Evolutionary conservation across 2,329 filamentous ascomycete genomes (phyloP), one percentile per base, ranked within the genome.

Genomic region (Alternaria tenuissima): DNA sequence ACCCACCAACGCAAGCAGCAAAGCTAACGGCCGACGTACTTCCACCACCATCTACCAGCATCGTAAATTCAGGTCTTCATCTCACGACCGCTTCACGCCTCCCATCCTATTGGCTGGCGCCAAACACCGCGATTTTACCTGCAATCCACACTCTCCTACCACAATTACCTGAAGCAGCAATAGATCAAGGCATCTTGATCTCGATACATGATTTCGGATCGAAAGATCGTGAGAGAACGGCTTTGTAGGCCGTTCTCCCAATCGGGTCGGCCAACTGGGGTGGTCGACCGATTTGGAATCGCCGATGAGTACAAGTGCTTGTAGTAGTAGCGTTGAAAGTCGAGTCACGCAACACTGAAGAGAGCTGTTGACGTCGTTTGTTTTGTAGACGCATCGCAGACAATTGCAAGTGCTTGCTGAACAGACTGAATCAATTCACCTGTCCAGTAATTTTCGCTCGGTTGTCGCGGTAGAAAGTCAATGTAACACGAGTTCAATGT

Each of bases 291-390:
- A 24, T 49, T 20, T n/a, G 32, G 20, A 24, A 38, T 49, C 46
- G 46, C 24, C 30, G 46, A 49, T 49, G 30, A 49, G 20, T 6
- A 49, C 32, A 48, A 34, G 46, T 32, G 16, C 46, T 48, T 48
- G 46, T 7, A 7, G 30, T 24, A 49, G 46, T 26, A 36, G 46
- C 30, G 46, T 14, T 49, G 46, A 18, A n/a, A 18, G 30, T n/a
- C 46, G 46, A 48, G 46, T 24, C 46, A 48, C 46, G 46, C 46
- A 12, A 24, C 46, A n/a, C 14, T 11, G 14, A 20, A 11, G 14
- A 48, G 16, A 3, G 11, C 24, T 11, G 14, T 26, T 38, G 46
- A 49, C 8, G 14, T 14, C 7, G 30, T 24, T 14, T 22, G 16
- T 12, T 34, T 2, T 48, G 20, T 24, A 26, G 20, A 24, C 16